Evolutionary conservation across 169 alveolate species (phyloP), one percentile per base, ranked within the genome.

Genomic region (Plasmodium gonderi): DNA sequence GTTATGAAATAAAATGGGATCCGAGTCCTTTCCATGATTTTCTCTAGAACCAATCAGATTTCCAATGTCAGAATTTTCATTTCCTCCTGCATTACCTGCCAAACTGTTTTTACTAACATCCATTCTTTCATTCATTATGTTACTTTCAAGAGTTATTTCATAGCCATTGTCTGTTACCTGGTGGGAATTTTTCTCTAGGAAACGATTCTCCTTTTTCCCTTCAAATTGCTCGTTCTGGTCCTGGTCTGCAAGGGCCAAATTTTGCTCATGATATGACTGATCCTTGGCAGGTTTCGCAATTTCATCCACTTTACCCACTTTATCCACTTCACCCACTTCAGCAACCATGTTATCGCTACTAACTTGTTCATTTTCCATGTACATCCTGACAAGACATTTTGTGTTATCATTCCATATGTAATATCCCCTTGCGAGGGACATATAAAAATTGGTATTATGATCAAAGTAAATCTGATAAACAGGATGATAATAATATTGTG

Each of bases 381-480:
- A 87, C 44, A 87, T 23, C 20, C 92, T 36, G 2, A 91, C 72
- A 9, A 95, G 94, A 7, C 94, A 79, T 26, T 79, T 65, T 33
- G 90, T 49, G 14, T 54, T 65, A 0, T 78, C 96, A 79, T 95
- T 94, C 96, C 96, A 95, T 1, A 81, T 69, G 77, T 92, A 95
- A 76, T 93, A 94, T 9, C 93, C 95, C 38, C 94, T 95, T 8
- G 95, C 31, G n/a, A 93, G 90, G 3, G 96, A 93, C 91, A 95
- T 91, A 89, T 94, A 95, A 94, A 91, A 94, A 14, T 91, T 85
- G n/a, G 93, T 95, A 4, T 93, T 95, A n/a, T 95, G 94, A 72
- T 95, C 97, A 85, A 93, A 95, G 77, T 94, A 95, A 26, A 87
- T 51, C 17, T 87, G 93, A 87, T 75, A 87, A 20, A 76, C 65